phyloP scores from a whole-genome alignment of 139 green algal genomes.

The Volvox reticuliferus region DNA sequence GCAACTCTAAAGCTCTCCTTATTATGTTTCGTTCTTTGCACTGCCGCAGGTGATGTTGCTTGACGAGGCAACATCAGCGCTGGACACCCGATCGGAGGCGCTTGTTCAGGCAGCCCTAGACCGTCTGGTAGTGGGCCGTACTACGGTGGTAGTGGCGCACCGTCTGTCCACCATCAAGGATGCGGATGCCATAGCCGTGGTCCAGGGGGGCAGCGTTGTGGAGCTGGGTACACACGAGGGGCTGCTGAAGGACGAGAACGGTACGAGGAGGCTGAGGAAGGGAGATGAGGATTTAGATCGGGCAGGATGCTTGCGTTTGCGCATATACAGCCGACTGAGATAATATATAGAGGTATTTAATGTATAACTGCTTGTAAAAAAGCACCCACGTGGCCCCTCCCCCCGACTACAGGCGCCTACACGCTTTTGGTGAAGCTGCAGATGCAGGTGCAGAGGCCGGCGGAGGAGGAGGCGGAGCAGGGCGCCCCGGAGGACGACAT shows the following conservation, averaged over 20 bases:
- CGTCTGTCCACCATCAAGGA: slow-evolving; percentile 86
- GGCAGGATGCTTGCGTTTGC: neutral
- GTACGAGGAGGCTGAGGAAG: neutral
- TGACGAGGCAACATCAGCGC: slow-evolving; percentile 88
- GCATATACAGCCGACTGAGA: too few species aligned
- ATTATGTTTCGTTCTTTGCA: neutral
- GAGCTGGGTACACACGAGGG: slow-evolving; percentile 76
- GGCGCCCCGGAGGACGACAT: neutral
- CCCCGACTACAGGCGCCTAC: slow-evolving; percentile 65
- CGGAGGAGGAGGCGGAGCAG: neutral
- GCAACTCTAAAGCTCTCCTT: too few species aligned
- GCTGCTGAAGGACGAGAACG: slow-evolving; percentile 51
- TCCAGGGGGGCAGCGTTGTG: slow-evolving; percentile 64
- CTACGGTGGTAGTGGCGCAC: slow-evolving; percentile 94
- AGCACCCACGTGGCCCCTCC: neutral
- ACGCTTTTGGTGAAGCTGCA: slow-evolving; percentile 80
- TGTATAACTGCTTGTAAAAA: too few species aligned
- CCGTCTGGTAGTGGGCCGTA: slow-evolving; percentile 63
- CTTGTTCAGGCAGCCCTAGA: slow-evolving; percentile 71
- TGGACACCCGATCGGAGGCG: slow-evolving; percentile 86
- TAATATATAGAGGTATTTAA: too few species aligned
- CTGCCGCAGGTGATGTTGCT: slow-evolving; percentile 57
- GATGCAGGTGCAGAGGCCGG: slow-evolving; percentile 51
- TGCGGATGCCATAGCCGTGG: slow-evolving; percentile 89
- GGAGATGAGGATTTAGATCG: neutral